Conservation (phyloP, 2,329 filamentous ascomycete species). For the Ceratocystis albifundus region DNA sequence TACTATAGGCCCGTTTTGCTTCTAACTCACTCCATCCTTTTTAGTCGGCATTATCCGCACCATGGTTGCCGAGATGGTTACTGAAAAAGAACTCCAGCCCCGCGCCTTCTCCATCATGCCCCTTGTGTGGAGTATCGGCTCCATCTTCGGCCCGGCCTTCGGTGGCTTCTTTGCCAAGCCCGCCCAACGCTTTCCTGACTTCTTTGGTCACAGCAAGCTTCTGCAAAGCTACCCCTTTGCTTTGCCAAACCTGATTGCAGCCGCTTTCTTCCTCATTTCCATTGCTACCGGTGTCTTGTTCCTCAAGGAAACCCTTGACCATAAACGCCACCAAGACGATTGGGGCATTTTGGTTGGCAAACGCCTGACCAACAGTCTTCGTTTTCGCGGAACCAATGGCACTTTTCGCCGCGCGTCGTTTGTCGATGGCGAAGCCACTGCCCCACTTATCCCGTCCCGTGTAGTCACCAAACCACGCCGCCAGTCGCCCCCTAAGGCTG, state of each 20-base stretch:
- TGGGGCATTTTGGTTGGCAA: constrained; percentile 65
- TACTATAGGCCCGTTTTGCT: neutral
- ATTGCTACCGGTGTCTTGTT: constrained; percentile 66
- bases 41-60: constrained; percentile 79
- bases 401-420: constrained; percentile 37
- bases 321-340: constrained; percentile 56
- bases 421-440: constrained; percentile 45
- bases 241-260: constrained; percentile 71
- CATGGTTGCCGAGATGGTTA: constrained; percentile 86
- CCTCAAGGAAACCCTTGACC: constrained; percentile 71
- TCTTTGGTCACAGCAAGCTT: constrained; percentile 57
- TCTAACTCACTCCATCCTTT: constrained; percentile 1
- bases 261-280: constrained; percentile 65
- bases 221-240: constrained; percentile 70
- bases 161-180: constrained; percentile 80
- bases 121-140: constrained; percentile 74
- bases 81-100: constrained; percentile 74
- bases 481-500: constrained; percentile 26
- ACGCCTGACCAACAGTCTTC: constrained; percentile 42
- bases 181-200: constrained; percentile 55
- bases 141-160: constrained; percentile 76
- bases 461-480: constrained; percentile 25
- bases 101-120: constrained; percentile 90
- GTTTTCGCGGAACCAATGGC: constrained; percentile 25
- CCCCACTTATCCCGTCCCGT: constrained; percentile 40